Evolutionary conservation across 2,329 filamentous ascomycete species (phyloP), one percentile per base, ranked within the genome.

Genomic region (Chaetomium sp.): DNA sequence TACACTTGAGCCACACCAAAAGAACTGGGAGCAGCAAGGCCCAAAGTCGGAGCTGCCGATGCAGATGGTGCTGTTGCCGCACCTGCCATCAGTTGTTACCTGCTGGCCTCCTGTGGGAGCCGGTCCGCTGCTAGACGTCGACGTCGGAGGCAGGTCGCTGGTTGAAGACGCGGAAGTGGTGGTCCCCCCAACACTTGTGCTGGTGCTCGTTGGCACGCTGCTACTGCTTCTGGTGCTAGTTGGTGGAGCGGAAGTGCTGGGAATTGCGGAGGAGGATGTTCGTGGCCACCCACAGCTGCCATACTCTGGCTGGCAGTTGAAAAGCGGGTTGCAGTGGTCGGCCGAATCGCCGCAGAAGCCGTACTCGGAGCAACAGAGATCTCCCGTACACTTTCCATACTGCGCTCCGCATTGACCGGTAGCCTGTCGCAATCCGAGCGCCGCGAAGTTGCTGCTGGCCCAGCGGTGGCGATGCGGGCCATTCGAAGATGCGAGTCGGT

Each of bases 11-110:
- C 63, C 63, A 49, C 64, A 65, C 62, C 63, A 65, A 54, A 65
- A 65, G 58, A 64, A 64, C 32, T 64, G 62, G 32, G 63, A 65
- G 56, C 64, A 66, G 61, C 64, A 66, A 6, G 62, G 59, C 6
- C 64, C 64, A 53, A 54, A 64, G 46, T 59, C 55, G 47, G 62
- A 52, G 42, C 48, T 61, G 50, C 62, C 61, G 35, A 65, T 57
- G 61, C 64, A 66, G 14, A 63, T 58, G 40, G 64, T 66, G n/a
- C 51, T 53, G 58, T 66, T 66, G 53, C 64, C 64, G 57, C 64
- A 66, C 57, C 49, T 52, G 42, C 64, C 64, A 56, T 66, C 62
- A 19, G 57, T 60, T 33, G 63, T 65, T 37, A 64, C 52, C 38
- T 58, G 41, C 51, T 60, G 19, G 10, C 38, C 14, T 14, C 56